phyloP scores from a whole-genome alignment of 106 monocot species.

The Chionographis japonica region DNA sequence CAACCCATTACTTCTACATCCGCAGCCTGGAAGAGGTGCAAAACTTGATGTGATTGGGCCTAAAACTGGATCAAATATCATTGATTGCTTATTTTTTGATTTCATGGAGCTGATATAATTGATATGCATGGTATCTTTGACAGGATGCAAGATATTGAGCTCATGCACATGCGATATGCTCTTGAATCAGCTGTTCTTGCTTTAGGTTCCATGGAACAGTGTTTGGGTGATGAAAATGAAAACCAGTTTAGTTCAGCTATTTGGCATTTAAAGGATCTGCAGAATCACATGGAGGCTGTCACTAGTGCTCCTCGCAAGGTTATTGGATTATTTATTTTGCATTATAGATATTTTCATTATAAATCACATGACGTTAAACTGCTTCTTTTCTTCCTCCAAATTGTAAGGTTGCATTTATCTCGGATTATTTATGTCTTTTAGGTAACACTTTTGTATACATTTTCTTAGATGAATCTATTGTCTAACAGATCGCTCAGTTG shows the following conservation, averaged over 20 bases:
- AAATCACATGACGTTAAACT: not conserved
- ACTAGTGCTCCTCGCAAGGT: conserved; percentile 71
- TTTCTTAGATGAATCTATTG: not conserved
- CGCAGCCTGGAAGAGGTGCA: conserved; percentile 74
- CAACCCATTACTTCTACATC: conserved; percentile 69
- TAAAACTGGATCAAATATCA: conserved; percentile 3
- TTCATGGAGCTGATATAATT: not conserved
- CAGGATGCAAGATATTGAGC: conserved; percentile 86
- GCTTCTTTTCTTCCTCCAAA: not conserved
- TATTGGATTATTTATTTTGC: not conserved
- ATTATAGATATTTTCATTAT: conserved; percentile 1
- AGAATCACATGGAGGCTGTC: conserved; percentile 73
- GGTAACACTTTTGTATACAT: not conserved
- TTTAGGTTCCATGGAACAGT: conserved; percentile 64
- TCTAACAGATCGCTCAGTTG: not conserved
- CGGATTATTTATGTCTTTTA: no score
- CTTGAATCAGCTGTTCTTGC: conserved; percentile 83
- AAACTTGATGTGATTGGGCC: not conserved
- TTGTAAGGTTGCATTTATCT: not conserved
- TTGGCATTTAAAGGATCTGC: conserved; percentile 59
- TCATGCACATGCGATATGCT: conserved; percentile 86
- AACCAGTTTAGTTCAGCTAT: conserved; percentile 45
- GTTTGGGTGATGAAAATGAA: conserved; percentile 34
- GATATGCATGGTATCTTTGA: conserved; percentile 3
- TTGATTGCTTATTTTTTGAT: not conserved